Evolutionary conservation across 495 filamentous ascomycete genomes (phyloP).

Genomic region (Neurospora intermedia): DNA sequence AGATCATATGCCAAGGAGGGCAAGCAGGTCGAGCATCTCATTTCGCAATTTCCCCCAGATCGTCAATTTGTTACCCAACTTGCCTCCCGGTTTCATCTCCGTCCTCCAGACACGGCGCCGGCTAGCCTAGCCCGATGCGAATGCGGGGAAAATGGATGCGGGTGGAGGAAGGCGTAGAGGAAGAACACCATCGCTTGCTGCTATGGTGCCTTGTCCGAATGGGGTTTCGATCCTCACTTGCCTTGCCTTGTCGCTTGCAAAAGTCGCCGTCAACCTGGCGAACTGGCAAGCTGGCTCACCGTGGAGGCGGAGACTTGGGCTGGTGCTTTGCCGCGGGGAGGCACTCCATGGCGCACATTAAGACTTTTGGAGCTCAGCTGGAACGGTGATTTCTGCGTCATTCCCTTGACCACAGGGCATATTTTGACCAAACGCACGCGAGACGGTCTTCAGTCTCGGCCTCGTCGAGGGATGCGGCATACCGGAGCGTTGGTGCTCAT

Average conservation of each 20-base stretch:
- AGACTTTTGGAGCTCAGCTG: neutral
- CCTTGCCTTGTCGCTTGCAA: neutral
- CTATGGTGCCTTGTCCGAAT: neutral
- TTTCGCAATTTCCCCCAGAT: neutral
- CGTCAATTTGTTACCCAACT: neutral
- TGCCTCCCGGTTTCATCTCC: neutral
- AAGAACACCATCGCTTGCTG: slow-evolving; percentile 10
- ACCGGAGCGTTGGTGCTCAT: neutral
- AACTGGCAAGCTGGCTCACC: neutral
- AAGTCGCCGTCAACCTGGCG: neutral
- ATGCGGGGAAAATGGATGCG: slow-evolving; percentile 18
- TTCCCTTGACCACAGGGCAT: neutral
- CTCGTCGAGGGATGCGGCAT: neutral
- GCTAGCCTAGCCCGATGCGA: slow-evolving; percentile 19
- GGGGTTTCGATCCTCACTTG: neutral
- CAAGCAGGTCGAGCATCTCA: neutral
- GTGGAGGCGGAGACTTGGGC: neutral
- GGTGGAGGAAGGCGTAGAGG: slow-evolving; percentile 18
- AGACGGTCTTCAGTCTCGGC: neutral
- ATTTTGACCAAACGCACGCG: neutral
- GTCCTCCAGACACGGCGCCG: neutral
- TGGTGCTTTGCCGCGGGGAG: neutral
- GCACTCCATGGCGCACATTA: neutral
- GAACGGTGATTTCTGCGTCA: neutral
- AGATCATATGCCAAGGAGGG: neutral